These are phyloP conservation scores for Diospyros lotus DNA, from an alignment of 148 eudicot species.

Conservation along the genomic window DNA sequence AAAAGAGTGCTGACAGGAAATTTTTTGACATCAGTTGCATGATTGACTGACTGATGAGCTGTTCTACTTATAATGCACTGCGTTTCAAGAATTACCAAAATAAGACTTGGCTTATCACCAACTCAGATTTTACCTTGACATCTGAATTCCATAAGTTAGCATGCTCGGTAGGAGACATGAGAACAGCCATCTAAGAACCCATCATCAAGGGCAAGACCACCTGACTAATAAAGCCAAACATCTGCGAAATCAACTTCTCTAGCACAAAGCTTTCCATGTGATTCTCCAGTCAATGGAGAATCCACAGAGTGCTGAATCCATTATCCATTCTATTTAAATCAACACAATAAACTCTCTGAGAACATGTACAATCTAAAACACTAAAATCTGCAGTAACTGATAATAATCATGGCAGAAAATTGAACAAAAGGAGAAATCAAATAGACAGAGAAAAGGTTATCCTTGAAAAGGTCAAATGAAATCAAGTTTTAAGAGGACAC, in stretches of 20 bases:
- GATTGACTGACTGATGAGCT: background rate
- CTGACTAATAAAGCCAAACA: slow-evolving; percentile 1
- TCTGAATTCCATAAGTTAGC: slow-evolving; percentile 20
- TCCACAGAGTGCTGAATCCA: background rate
- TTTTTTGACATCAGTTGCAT: background rate
- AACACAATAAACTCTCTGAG: background rate
- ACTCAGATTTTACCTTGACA: slow-evolving; percentile 16
- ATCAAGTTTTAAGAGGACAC: background rate
- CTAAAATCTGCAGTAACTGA: background rate
- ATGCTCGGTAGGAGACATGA: slow-evolving; percentile 23
- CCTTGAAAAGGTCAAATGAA: background rate
- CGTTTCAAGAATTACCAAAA: background rate
- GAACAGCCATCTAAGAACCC: slow-evolving; percentile 23
- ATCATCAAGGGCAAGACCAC: slow-evolving; percentile 14
- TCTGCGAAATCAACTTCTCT: slow-evolving; percentile 5
- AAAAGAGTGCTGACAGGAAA: background rate
- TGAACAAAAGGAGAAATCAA: background rate
- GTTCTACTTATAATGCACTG: background rate
- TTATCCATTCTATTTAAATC: background rate
- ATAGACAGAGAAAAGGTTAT: background rate
- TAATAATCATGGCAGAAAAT: background rate
- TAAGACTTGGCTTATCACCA: background rate
- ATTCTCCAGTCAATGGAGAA: background rate
- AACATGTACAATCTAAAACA: background rate
- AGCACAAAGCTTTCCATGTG: background rate